Base-by-base conservation (phyloP, 257 asterid genomes). In the Plectranthus barbatus region DNA sequence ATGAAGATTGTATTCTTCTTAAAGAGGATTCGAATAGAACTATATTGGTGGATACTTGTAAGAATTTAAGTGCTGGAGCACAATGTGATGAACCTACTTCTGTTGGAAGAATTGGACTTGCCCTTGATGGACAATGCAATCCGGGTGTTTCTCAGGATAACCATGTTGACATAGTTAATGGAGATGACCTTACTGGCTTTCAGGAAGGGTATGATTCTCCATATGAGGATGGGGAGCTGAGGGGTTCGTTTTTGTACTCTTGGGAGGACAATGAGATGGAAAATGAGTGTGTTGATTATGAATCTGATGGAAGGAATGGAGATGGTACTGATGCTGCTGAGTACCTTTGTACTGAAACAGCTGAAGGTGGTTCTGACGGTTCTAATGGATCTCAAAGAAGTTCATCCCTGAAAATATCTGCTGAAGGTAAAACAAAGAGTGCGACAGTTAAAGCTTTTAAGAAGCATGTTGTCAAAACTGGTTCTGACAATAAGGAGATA, bases 171-270 rank as follows among this genome's bases (percentile, higher is more conserved):
- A 44, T 57, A 52, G 66, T 59, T 62, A 74, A 59, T 67, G 76
- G 61, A 40, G 75, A 73, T 64, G 68, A 62, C 14, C 18, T 31
- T 51, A 68, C 79, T 44, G 71, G 64, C 26, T 57, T 57, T 41
- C 78, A 72, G 64, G 86, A 59, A 76, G 91, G 83, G 58, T 81
- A 83, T 72, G 97, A 86, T 74, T 92, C 99, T 67, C 87, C 99
- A 3, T 86, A 74, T 17, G 99, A 85, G 81, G 99, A 92, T 74
- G 91, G 97, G 41, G 99, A 92, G 72, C 77, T 92, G 69, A 83
- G 88, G 76, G 89, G 80, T 58, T 77, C 93, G 5, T 75, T 61
- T 70, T 54, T 77, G 57, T 81, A 69, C 69, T 66, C 78, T 0
- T 84, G 80, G 90, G 96, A 84, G 72, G 92, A 74, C 44, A 77